Percentiles rank a stretch among this genome's conserved stretches.
Conservation (phyloP, 306 rosid species). For the Luffa acutangula region DNA sequence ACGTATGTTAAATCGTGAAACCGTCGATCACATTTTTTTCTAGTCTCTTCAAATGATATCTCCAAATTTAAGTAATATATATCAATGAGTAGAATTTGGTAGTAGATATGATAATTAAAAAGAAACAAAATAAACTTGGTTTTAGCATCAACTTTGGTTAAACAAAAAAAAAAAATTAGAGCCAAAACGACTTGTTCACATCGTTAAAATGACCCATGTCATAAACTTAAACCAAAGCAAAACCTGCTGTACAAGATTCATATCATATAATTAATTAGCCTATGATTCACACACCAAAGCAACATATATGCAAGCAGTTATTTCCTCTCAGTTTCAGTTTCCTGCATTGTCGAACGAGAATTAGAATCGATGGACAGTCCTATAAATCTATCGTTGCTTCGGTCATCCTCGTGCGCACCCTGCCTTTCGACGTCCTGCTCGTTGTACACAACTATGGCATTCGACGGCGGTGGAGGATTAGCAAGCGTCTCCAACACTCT, state of each 20-base stretch:
- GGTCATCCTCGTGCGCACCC: constrained; percentile 21
- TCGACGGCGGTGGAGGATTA: constrained; percentile 14
- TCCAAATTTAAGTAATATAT: background rate
- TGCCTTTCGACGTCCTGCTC: constrained; percentile 19
- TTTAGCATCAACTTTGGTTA: background rate
- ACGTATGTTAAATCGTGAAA: no score
- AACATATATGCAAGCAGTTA: background rate
- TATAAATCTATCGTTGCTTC: background rate
- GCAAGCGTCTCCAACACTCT: constrained; percentile 39
- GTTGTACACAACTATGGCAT: constrained; percentile 14
- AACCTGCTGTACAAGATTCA: background rate
- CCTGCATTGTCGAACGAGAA: background rate
- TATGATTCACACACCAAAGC: background rate
- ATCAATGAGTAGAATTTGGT: background rate
- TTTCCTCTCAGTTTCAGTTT: background rate
- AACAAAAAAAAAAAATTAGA: background rate
- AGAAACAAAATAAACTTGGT: background rate
- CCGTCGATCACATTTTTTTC: no score
- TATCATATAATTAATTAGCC: background rate
- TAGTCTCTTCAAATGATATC: no score
- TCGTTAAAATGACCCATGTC: background rate
- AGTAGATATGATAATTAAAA: background rate
- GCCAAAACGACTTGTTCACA: background rate
- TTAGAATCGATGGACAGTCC: background rate
- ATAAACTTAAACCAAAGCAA: background rate